Evolutionary conservation across 2,329 filamentous ascomycete genomes (phyloP), one percentile per base, ranked within the genome.

Genomic region (Aspergillus brasiliensis): DNA sequence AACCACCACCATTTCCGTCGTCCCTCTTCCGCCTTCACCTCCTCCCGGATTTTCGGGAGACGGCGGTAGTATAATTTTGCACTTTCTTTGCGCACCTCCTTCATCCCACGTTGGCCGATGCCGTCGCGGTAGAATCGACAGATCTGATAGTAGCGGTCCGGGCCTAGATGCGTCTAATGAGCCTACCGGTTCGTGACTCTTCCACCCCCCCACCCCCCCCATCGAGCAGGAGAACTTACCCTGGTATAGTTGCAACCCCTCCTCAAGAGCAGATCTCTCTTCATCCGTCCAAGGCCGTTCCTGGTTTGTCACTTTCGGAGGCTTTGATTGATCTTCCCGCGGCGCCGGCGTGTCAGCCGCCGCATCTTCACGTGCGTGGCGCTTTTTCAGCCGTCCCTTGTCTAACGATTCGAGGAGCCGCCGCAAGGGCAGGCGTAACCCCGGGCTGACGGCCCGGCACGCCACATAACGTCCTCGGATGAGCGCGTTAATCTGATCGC

Each of bases 111-210:
- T 17, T 60, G 57, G 3, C 48, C 48, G 5, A 69, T 58, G 34
- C 52, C 42, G 13, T 59, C 31, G 23, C 54, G 31, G 52, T 55
- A 71, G 28, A 57, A 55, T 10, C 62, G 47, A 3, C 69, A 44
- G 23, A 74, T 73, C n/a, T 57, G 59, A 49, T 62, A 25, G 48
- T 72, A 75, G 31, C 71, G 71, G 19, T 67, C 60, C 2, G 51
- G 51, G 8, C 62, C 67, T 68, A 7, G 13, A 5, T 38, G 8
- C 10, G 23, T 25, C 17, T 28, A 2, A 27, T 49, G 46, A 49
- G 46, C 8, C 31, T 49, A 11, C 1, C 31, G 31, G 5, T 10
- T 5, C 8, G 46, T 3, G 3, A 3, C 5, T 28, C 8, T 27
- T 11, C 15, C 25, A 28, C n/a, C n/a, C n/a, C n/a, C n/a, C n/a